Conservation (phyloP, 306 rosid genomes). For the Comarum palustre region DNA sequence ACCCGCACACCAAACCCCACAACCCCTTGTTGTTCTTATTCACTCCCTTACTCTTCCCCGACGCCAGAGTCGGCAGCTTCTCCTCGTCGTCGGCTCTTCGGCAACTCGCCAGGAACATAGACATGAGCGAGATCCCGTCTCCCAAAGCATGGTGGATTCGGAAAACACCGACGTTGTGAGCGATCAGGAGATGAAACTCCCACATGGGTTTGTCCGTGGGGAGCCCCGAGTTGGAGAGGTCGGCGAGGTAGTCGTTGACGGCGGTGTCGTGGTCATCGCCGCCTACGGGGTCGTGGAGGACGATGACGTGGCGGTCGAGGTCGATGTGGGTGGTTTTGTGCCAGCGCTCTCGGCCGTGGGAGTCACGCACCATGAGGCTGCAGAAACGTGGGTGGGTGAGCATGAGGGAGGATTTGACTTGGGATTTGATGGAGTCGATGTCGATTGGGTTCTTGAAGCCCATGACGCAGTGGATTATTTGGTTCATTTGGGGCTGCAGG, state of each 20-base stretch:
- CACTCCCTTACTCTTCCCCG: slow-evolving; percentile 4
- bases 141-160: slow-evolving; percentile 80
- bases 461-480: slow-evolving; percentile 54
- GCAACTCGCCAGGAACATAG: slow-evolving; percentile 61
- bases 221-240: slow-evolving; percentile 38
- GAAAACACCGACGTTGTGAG: slow-evolving; percentile 55
- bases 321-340: slow-evolving; percentile 46
- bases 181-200: slow-evolving; percentile 66
- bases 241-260: slow-evolving; percentile 53
- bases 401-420: slow-evolving; percentile 38
- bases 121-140: slow-evolving; percentile 82
- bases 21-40: background rate
- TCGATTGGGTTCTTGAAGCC: slow-evolving; percentile 57
- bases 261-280: slow-evolving; percentile 30
- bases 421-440: slow-evolving; percentile 31
- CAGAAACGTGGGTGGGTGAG: slow-evolving; percentile 63
- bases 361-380: slow-evolving; percentile 61
- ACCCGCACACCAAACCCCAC: slow-evolving; percentile 20
- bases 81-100: slow-evolving; percentile 36
- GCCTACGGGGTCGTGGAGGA: slow-evolving; percentile 28
- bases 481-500: slow-evolving; percentile 54
- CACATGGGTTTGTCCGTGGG: slow-evolving; percentile 67
- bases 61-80: slow-evolving; percentile 34
- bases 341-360: slow-evolving; percentile 67
- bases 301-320: slow-evolving; percentile 43